phyloP scores from a whole-genome alignment of 805 yeast genomes.

The Ogataea siamensis region DNA sequence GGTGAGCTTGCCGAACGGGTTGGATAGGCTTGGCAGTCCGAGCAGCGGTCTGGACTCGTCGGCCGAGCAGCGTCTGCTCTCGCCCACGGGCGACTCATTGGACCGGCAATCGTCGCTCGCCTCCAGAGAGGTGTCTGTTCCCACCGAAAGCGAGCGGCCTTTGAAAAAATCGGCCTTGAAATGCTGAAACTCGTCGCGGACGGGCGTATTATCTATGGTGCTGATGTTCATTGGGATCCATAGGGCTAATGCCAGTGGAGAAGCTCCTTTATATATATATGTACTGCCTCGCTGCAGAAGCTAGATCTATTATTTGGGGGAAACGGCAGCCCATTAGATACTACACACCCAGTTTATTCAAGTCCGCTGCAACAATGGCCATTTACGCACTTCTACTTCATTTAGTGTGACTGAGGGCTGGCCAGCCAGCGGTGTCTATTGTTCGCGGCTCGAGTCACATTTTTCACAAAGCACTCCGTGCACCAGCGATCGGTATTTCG shows the following conservation, averaged over 20 bases:
- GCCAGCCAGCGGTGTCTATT: slow-evolving; percentile 6
- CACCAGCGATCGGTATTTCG: neutral
- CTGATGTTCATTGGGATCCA: slow-evolving; percentile 14
- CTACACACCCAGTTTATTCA: neutral
- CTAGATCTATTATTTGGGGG: neutral
- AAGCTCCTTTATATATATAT: slow-evolving; percentile 5
- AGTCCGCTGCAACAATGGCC: slow-evolving; percentile 1
- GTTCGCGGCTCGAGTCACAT: neutral
- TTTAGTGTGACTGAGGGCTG: slow-evolving; percentile 1
- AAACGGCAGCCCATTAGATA: slow-evolving; percentile 3
- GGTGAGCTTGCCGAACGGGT: slow-evolving; percentile 16
- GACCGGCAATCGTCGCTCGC: slow-evolving; percentile 8
- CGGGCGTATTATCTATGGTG: slow-evolving; percentile 3
- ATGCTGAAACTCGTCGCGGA: slow-evolving; percentile 15
- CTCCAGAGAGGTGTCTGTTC: slow-evolving; percentile 8
- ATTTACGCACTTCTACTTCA: neutral
- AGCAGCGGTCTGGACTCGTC: slow-evolving; percentile 6
- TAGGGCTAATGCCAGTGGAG: slow-evolving; percentile 2
- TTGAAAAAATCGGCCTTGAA: slow-evolving; percentile 22
- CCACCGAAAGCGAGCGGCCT: slow-evolving; percentile 17
- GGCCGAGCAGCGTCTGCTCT: slow-evolving; percentile 10
- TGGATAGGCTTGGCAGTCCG: slow-evolving; percentile 9
- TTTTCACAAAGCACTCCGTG: slow-evolving; percentile 1
- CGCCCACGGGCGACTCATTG: slow-evolving; percentile 11
- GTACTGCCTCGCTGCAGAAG: slow-evolving; percentile 1